phyloP scores from a whole-genome alignment of 2,329 filamentous ascomycete genomes.

The Periconia macrospinosa region DNA sequence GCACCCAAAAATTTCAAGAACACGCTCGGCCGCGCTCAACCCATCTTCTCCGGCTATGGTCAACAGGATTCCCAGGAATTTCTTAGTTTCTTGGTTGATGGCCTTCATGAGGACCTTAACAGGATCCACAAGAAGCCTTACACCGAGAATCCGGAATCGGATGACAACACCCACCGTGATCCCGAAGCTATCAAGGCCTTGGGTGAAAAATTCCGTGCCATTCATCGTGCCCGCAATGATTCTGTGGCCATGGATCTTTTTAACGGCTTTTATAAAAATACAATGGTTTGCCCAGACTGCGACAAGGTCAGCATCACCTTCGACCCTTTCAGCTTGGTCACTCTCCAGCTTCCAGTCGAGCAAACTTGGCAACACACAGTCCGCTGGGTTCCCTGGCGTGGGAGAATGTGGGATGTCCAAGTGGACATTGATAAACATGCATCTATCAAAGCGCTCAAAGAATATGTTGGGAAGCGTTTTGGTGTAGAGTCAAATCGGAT shows the following conservation, averaged over 20 bases:
- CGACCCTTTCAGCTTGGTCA: conserved; percentile 94
- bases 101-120: conserved; percentile 92
- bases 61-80: conserved; percentile 99
- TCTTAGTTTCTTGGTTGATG: conserved; percentile 90
- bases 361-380: conserved; percentile 77
- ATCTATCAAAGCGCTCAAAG: conserved; percentile 69
- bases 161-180: conserved; percentile 90
- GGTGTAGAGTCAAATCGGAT: conserved; percentile 61
- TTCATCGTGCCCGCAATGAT: conserved; percentile 89
- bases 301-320: conserved; percentile 98
- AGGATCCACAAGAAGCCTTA: conserved; percentile 95
- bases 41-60: conserved; percentile 88
- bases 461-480: conserved; percentile 59
- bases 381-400: conserved; percentile 75
- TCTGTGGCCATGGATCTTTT: conserved; percentile 95
- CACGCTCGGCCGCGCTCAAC: conserved; percentile 76
- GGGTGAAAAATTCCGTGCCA: conserved; percentile 86
- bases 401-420: conserved; percentile 69
- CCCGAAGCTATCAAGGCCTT: conserved; percentile 78
- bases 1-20: conserved; percentile 81
- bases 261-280: conserved; percentile 98
- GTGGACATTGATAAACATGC: conserved; percentile 81
- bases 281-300: conserved; percentile 86
- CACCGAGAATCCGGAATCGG: conserved; percentile 95
- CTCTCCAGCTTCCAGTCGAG: conserved; percentile 84